Evolutionary conservation across 179 eudicot species (phyloP), one percentile per base, ranked within the genome.

Genomic region (Carnegiea gigantea): DNA sequence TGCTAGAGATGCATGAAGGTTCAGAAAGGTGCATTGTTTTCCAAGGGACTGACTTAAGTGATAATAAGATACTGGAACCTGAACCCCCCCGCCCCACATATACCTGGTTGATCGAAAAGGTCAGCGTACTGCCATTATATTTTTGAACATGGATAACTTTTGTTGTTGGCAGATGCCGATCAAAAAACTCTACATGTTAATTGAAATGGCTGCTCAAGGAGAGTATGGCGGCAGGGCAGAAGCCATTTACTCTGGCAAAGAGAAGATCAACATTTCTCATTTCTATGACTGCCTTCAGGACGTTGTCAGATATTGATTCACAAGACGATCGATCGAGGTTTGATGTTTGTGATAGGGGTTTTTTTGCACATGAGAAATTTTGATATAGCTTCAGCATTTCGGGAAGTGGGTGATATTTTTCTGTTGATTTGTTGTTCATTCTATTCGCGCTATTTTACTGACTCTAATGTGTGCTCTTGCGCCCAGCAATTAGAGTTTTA

Each of bases 181-280:
- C 88, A 95, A 95, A 91, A 94, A 89, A 91, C 77, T 95, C 11
- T 92, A 92, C 88, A 94, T 94, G 98, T 84, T 95, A n/a, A 84
- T 94, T 64, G 99, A 94, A 85, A 95, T 95, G 99, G 97, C 98
- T 70, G 99, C 99, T 78, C 99, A 95, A 88, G 99, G 99, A 73
- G 97, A 90, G 84, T 85, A 89, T 33, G 99, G 99, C 28, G 98
- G 97, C 68, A 87, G 84, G 81, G 96, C 99, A 17, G 98, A 96
- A 84, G 92, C 94, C 79, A 91, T 96, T 68, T 96, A 86, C 81
- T 89, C 93, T 0, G 99, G 99, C 78, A 81, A 84, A 81, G 92
- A 91, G 73, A 96, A 87, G 88, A 94, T 96, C 57, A 77, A 89
- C 78, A 88, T 96, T 28, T 84, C 92, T 76, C 99, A 96, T 88